A percentile compares a stretch with the other conserved stretches of the same genome.
Evolutionary conservation across 2,329 filamentous ascomycete species (phyloP).

Genomic region (Clarireedia hainanense): DNA sequence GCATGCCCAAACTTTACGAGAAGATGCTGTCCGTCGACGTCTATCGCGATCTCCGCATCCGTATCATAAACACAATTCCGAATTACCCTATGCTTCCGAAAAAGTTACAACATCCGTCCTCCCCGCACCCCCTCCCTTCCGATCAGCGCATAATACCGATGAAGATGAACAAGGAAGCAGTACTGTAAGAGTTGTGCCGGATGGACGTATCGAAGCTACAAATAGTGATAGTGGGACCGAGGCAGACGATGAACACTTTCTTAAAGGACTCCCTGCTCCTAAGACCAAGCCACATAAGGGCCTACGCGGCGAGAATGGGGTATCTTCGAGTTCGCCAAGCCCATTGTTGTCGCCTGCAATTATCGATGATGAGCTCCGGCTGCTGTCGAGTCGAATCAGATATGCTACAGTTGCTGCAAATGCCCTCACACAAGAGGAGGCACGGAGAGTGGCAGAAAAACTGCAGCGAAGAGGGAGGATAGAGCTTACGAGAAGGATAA

Average conservation of each 20-base stretch:
- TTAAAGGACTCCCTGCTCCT: constrained; percentile 78
- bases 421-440: constrained; percentile 12
- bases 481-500: constrained; percentile 43
- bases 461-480: constrained; percentile 36
- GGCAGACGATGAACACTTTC: constrained; percentile 85
- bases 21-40: constrained; percentile 3
- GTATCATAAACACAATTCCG: constrained; percentile 52
- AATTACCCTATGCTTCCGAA: constrained; percentile 46
- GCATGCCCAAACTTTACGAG: constrained; percentile 9
- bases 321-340: constrained; percentile 46
- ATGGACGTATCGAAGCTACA: constrained; percentile 33
- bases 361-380: constrained; percentile 31
- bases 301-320: constrained; percentile 53
- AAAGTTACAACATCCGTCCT: constrained; percentile 21
- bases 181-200: constrained; percentile 9
- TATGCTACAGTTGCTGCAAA: constrained; percentile 1
- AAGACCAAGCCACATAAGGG: constrained; percentile 69
- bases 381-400: constrained; percentile 10
- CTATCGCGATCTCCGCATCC: constrained; percentile 55
- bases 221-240: constrained; percentile 89
- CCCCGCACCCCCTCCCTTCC: constrained; percentile 19
- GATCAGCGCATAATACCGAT: constrained; percentile 23
- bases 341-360: constrained; percentile 44
- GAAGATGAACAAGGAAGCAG: constrained; percentile 23
- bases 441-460: constrained; percentile 27